Conservation (phyloP, 257 asterid genomes). For the Primulina tabacum region DNA sequence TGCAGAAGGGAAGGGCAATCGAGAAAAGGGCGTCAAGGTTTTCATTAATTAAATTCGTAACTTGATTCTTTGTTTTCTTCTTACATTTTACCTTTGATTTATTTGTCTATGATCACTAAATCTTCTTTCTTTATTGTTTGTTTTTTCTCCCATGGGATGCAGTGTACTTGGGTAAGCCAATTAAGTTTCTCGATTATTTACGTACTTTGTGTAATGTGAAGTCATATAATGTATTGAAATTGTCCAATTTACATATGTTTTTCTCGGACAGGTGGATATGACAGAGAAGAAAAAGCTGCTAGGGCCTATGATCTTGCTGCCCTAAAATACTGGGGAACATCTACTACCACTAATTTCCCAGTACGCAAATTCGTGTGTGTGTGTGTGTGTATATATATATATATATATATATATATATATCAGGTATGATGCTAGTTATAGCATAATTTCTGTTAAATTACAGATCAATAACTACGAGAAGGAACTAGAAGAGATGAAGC, state of each 20-base stretch:
- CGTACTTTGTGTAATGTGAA: not conserved
- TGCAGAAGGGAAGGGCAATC: conserved; percentile 95
- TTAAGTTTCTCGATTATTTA: not conserved
- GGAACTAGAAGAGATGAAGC: conserved; percentile 87
- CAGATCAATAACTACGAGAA: conserved; percentile 89
- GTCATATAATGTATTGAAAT: not conserved
- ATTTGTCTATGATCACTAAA: not conserved
- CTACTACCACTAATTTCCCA: conserved; percentile 90
- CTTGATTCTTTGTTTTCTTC: not conserved
- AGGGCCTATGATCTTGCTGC: conserved; percentile 96
- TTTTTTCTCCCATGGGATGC: conserved; percentile 6
- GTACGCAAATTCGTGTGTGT: conserved; percentile 35
- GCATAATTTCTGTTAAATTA: not conserved
- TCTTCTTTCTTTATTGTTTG: not conserved
- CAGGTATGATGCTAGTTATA: not conserved
- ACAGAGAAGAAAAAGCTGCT: conserved; percentile 97
- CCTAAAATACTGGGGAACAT: conserved; percentile 90
- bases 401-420: too few species aligned
- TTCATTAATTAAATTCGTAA: not conserved
- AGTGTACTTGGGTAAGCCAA: conserved; percentile 74
- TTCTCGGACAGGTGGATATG: conserved; percentile 72
- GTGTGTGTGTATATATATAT: too few species aligned
- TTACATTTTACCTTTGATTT: not conserved
- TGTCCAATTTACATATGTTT: not conserved
- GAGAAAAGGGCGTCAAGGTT: conserved; percentile 95